Conservation (phyloP, 495 filamentous ascomycete genomes). For the Penicillium cosmopolitanum region DNA sequence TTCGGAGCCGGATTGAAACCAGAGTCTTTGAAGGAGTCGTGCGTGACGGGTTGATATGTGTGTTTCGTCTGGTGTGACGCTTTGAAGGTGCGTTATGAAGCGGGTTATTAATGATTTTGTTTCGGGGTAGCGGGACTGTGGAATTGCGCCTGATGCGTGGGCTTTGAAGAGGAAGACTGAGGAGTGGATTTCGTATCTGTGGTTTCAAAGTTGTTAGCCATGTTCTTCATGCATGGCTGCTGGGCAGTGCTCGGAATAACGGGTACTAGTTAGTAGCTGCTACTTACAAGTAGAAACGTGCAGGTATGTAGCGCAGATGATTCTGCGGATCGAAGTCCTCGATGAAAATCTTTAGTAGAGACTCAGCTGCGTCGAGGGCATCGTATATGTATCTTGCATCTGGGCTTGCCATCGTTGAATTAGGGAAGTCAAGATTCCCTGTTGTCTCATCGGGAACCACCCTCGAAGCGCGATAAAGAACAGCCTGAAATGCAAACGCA, state of each 20-base stretch:
- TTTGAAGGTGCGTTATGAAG: not conserved
- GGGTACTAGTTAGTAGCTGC: not conserved
- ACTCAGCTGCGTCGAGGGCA: not conserved
- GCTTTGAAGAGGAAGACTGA: conserved; percentile 8
- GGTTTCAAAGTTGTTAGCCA: not conserved
- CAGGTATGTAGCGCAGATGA: not conserved
- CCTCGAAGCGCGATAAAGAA: not conserved
- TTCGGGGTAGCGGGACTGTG: not conserved
- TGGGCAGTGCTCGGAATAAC: not conserved
- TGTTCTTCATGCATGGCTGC: no score
- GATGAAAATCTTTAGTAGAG: not conserved
- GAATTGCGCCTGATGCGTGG: conserved; percentile 4
- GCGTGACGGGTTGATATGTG: not conserved
- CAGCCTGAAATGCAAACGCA: conserved; percentile 4
- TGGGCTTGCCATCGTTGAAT: not conserved
- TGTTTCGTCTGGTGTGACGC: not conserved
- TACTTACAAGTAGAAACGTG: conserved; percentile 5
- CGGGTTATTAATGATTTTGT: not conserved
- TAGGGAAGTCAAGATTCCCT: not conserved
- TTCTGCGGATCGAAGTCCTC: conserved; percentile 1
- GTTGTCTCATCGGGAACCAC: not conserved
- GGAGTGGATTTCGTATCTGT: conserved; percentile 9
- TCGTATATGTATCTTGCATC: conserved; percentile 2
- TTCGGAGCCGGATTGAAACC: not conserved
- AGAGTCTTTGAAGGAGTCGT: not conserved